Evolutionary conservation across 805 yeast species (phyloP), one percentile per base, ranked within the genome.

Genomic region (Candida sakaeoensis): DNA sequence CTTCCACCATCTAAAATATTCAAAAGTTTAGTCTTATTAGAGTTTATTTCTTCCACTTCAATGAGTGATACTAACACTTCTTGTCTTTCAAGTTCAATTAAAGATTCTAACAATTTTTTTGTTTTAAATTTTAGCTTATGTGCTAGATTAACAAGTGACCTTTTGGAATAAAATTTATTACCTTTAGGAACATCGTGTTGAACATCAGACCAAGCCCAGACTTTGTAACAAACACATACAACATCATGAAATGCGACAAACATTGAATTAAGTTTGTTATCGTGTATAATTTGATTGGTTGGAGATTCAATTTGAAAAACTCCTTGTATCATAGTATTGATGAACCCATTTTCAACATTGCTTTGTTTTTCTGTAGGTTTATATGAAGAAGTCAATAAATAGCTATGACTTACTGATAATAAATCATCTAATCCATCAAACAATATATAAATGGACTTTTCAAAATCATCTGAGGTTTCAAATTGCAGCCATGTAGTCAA

Each of bases 1-100:
- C 85, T 77, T 6, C 95, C 84, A 0, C 93, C 91, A 60, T 90
- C 96, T 36, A 90, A 62, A 2, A 85, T 81, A 55, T 85, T 88
- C n/a, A 86, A 58, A 1, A 86, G 53, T 48, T 81, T 83, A 50
- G 79, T 73, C 18, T 52, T 54, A 17, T 29, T 28, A 8, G 39
- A 28, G 10, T 22, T 14, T 10, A 24, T n/a, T 8, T 26, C 22
- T 13, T 55, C 55, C 9, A 79, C 65, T 5, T 48, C 53, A 13
- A 87, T 70, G 43, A 90, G 58, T 6, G 80, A 72, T 51, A 85
- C 95, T 41, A 88, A 60, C 0, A 82, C 79, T 51, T 87, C 91
- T 36, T 78, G 63, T 13, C 91, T 80, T 51, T 89, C 96, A 13
- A 85, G 51, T 2, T 68, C 68, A 58, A 80, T 82, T 34, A 85